A percentile compares a stretch with the other conserved stretches of the same genome.
These are phyloP conservation scores for Penicillium macrosclerotiorum DNA, from an alignment of 495 filamentous ascomycete species.

Conservation along the genomic window DNA sequence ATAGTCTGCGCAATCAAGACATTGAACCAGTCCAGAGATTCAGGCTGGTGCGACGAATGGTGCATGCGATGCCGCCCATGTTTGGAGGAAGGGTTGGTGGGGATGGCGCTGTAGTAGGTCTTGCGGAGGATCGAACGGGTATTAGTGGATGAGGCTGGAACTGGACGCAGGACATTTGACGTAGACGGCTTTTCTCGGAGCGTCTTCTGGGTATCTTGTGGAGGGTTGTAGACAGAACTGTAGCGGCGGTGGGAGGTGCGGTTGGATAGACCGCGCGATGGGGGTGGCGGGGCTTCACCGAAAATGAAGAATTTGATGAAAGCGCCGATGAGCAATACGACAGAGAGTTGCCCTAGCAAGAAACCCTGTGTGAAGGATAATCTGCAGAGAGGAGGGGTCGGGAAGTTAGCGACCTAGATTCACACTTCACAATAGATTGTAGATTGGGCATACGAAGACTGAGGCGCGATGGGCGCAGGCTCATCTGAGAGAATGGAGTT, in stretches of 20 bases:
- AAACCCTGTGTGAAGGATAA: conserved; percentile 63
- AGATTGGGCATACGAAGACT: conserved; percentile 47
- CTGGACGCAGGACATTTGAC: conserved; percentile 67
- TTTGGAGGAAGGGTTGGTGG: conserved; percentile 40
- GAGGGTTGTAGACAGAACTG: conserved; percentile 49
- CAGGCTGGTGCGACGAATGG: conserved; percentile 85
- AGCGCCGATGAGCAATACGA: conserved; percentile 82
- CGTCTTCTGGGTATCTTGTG: conserved; percentile 33
- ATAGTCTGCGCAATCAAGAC: conserved; percentile 96
- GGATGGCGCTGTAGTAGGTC: conserved; percentile 92
- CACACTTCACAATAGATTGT: conserved; percentile 2
- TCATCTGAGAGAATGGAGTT: conserved; percentile 28
- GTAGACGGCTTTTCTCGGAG: conserved; percentile 75
- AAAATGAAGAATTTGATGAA: conserved; percentile 99
- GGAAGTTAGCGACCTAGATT: conserved; percentile 20
- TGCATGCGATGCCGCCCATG: conserved; percentile 47
- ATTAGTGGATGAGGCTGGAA: conserved; percentile 58
- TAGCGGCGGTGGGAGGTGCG: conserved; percentile 61
- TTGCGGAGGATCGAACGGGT: conserved; percentile 91
- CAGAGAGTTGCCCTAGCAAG: conserved; percentile 86
- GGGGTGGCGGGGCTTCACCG: conserved; percentile 82
- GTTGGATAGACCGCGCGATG: conserved; percentile 73
- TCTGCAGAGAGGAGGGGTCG: conserved; percentile 7
- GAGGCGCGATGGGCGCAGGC: conserved; percentile 33
- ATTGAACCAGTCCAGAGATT: conserved; percentile 99